A percentile compares a stretch with the other conserved stretches of the same genome.
phyloP scores from a whole-genome alignment of 495 filamentous ascomycete genomes.

The Penicillium samsonianum region DNA sequence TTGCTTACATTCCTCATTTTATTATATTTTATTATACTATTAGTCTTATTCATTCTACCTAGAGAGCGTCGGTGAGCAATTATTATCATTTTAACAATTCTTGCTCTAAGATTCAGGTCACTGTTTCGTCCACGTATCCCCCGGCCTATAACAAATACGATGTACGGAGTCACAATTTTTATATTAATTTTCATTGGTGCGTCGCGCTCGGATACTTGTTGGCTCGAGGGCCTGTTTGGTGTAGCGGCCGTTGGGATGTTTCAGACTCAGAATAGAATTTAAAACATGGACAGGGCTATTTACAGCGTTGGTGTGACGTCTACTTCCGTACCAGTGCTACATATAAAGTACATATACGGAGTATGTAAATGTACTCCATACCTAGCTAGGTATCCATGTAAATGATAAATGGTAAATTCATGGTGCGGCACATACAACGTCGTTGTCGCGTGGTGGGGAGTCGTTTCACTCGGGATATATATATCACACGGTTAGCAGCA shows the following conservation, averaged over 20 bases:
- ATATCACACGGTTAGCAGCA: background rate
- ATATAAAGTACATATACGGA: background rate
- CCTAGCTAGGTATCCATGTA: background rate
- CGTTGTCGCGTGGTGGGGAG: background rate
- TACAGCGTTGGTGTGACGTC: background rate
- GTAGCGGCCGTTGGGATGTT: slow-evolving; percentile 20
- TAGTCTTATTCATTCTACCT: no score
- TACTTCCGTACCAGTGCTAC: background rate
- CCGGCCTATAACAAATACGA: no score
- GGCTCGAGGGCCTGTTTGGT: slow-evolving; percentile 14
- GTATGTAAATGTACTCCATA: no score
- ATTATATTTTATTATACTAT: no score
- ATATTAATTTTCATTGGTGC: slow-evolving; percentile 1
- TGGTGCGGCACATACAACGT: no score
- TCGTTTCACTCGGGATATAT: slow-evolving; percentile 1
- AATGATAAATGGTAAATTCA: background rate
- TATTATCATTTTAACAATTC: no score
- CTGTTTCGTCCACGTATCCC: no score
- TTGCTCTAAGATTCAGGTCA: no score
- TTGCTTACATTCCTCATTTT: background rate
- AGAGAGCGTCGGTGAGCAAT: slow-evolving; percentile 2
- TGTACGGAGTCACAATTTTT: no score
- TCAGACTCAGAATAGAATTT: background rate
- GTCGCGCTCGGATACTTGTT: slow-evolving; percentile 11
- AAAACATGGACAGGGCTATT: background rate